Conservation (phyloP, 2,329 filamentous ascomycete species). For the Phialocephala subalpina region DNA sequence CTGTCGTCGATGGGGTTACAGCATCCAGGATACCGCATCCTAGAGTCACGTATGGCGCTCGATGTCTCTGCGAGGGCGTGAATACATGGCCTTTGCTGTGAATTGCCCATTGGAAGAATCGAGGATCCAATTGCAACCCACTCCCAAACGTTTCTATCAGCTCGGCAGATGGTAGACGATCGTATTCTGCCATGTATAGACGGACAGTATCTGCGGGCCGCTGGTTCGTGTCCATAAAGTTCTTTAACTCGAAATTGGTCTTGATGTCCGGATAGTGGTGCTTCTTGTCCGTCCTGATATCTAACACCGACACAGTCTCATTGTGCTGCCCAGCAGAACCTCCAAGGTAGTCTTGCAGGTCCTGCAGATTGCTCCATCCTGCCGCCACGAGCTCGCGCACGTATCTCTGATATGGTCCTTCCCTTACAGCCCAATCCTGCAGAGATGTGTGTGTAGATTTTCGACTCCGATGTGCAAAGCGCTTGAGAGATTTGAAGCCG, state of each 20-base stretch:
- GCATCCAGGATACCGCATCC: conserved; percentile 37
- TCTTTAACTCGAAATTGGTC: conserved; percentile 23
- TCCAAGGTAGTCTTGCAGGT: conserved; percentile 38
- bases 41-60: conserved; percentile 34
- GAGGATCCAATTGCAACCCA: conserved; percentile 26
- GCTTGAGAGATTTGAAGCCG: conserved; percentile 5
- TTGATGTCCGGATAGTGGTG: conserved; percentile 29
- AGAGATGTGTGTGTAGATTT: conserved; percentile 22
- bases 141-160: conserved; percentile 33
- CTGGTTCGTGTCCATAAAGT: conserved; percentile 21
- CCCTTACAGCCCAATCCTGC: conserved; percentile 20
- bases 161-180: conserved; percentile 17
- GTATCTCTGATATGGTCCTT: conserved; percentile 39
- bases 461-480: conserved; percentile 8
- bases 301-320: conserved; percentile 38
- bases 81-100: conserved; percentile 33
- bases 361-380: conserved; percentile 41
- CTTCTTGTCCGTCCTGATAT: conserved; percentile 32
- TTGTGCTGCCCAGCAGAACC: conserved; percentile 24
- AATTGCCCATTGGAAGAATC: conserved; percentile 34
- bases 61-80: conserved; percentile 34
- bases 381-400: conserved; percentile 37
- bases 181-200: conserved; percentile 31
- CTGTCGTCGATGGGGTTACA: conserved; percentile 28
- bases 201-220: conserved; percentile 21